These are phyloP conservation scores for Aspergillus eucalypticola DNA, from an alignment of 2,329 filamentous ascomycete genomes.

Conservation along the genomic window DNA sequence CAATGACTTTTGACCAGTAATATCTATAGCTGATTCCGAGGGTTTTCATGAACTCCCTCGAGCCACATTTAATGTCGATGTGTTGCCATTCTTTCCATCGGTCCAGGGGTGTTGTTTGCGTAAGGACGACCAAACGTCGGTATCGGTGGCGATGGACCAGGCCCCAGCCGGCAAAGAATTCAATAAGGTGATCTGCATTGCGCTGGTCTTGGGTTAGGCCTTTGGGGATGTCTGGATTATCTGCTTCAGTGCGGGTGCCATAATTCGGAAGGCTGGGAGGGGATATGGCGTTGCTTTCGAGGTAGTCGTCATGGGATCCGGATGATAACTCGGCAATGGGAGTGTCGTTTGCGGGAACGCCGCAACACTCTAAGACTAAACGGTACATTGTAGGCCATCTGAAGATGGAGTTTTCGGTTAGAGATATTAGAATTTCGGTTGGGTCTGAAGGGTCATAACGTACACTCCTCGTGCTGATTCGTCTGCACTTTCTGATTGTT, in stretches of 20 bases:
- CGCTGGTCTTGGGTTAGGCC: constrained; percentile 30
- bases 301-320: constrained; percentile 23
- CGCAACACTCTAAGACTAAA: constrained; percentile 27
- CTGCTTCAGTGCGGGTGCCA: constrained; percentile 27
- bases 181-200: constrained; percentile 39
- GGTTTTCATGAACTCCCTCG: constrained; percentile 16
- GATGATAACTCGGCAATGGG: constrained; percentile 21
- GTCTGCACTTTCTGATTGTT: constrained; percentile 22
- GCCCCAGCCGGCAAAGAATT: constrained; percentile 43
- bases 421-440: not conserved
- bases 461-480: constrained; percentile 21
- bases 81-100: constrained; percentile 37
- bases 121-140: constrained; percentile 35
- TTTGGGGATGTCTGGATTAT: constrained; percentile 25
- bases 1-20: constrained; percentile 17
- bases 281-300: constrained; percentile 33
- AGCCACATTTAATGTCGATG: constrained; percentile 19
- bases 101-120: constrained; percentile 21
- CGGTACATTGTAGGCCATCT: constrained; percentile 32
- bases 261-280: constrained; percentile 29
- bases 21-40: constrained; percentile 17
- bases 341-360: not conserved
- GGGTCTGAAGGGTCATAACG: constrained; percentile 5
- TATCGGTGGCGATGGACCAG: constrained; percentile 34
- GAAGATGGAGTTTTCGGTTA: not conserved